Evolutionary conservation across 192 early-diverging fungal genomes (phyloP).

Genomic region (Dispira simplex): DNA sequence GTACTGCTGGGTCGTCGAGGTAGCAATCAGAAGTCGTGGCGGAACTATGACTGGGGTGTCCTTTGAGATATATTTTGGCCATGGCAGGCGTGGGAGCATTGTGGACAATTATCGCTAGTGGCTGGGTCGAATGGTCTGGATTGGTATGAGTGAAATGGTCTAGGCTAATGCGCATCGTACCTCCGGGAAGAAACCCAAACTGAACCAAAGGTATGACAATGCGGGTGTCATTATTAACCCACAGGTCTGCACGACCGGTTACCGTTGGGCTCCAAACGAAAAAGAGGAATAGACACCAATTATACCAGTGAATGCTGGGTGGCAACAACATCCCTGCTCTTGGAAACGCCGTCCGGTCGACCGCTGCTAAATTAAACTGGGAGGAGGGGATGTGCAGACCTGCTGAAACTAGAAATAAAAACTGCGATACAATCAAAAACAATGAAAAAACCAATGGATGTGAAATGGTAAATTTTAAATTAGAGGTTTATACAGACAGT

Average conservation of each 20-base stretch:
- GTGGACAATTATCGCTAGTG: slow-evolving; percentile 13
- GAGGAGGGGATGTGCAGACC: too few species aligned
- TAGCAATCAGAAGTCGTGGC: slow-evolving; percentile 15
- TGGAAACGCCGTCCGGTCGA: too few species aligned
- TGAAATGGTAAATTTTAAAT: too few species aligned
- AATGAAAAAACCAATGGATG: too few species aligned
- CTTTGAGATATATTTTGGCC: slow-evolving; percentile 17
- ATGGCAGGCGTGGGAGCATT: slow-evolving; percentile 11
- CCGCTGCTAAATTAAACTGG: too few species aligned
- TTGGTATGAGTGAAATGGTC: slow-evolving; percentile 19
- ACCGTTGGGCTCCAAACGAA: not conserved
- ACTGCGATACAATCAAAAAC: too few species aligned
- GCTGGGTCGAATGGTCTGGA: not conserved
- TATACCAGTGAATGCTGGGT: too few species aligned
- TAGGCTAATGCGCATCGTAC: slow-evolving; percentile 20
- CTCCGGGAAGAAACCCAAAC: slow-evolving; percentile 33
- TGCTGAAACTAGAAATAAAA: too few species aligned
- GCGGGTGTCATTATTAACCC: slow-evolving; percentile 16
- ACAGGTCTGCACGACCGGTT: not conserved
- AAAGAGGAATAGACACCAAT: too few species aligned
- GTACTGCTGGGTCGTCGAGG: slow-evolving; percentile 23
- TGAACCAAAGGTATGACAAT: slow-evolving; percentile 20
- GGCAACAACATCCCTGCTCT: too few species aligned
- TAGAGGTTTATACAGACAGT: too few species aligned
- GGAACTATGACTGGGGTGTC: not conserved